Evolutionary conservation across 2,329 filamentous ascomycete species (phyloP).

Genomic region (Nemania abortiva): DNA sequence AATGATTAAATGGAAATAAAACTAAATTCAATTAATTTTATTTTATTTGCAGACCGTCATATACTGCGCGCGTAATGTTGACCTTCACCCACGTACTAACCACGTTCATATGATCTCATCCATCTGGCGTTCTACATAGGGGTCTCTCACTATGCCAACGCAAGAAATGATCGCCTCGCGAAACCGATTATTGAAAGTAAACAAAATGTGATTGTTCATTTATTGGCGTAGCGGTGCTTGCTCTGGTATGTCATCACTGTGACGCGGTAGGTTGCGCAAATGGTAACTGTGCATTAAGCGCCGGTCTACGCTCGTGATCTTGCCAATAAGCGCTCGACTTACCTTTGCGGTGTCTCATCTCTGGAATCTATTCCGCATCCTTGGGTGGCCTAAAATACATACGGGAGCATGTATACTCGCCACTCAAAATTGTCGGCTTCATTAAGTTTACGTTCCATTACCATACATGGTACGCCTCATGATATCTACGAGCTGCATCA

Average conservation of each 20-base stretch:
- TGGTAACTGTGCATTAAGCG: constrained; percentile 35
- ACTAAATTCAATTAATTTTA: neutral
- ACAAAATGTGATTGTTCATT: neutral
- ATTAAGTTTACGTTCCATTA: neutral
- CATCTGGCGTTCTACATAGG: neutral
- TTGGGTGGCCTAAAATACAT: neutral
- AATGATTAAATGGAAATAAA: neutral
- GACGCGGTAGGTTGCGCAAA: constrained; percentile 25
- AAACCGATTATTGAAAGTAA: neutral
- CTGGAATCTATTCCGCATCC: neutral
- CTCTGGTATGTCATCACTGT: constrained; percentile 5
- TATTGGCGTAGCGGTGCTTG: constrained; percentile 5
- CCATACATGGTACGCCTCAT: neutral
- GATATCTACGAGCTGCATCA: neutral
- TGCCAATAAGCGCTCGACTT: constrained; percentile 9
- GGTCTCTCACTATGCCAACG: neutral
- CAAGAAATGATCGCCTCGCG: neutral
- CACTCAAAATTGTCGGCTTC: neutral
- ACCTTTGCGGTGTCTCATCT: neutral
- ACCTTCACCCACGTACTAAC: neutral
- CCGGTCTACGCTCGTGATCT: constrained; percentile 22
- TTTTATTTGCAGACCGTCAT: neutral
- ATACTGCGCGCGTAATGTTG: neutral
- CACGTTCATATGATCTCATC: neutral
- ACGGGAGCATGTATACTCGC: neutral